Percentiles rank a stretch among this genome's conserved stretches.
These are phyloP conservation scores for Teunomyces atbi DNA, from an alignment of 805 yeast genomes.

Conservation along the genomic window DNA sequence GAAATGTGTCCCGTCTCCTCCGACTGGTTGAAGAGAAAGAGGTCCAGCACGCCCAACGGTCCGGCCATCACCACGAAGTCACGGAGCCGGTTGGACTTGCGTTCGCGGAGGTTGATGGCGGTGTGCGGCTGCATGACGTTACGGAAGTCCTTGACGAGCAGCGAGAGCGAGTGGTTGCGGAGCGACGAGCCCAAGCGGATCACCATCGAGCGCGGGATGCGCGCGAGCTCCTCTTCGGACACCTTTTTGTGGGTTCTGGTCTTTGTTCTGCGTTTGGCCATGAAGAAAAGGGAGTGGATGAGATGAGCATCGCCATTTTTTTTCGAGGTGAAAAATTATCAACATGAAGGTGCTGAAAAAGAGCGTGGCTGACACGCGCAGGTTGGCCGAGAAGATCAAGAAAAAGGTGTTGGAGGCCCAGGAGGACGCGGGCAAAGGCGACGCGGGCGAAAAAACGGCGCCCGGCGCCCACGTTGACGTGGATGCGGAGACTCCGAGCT, in stretches of 20 bases:
- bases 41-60: slow-evolving; percentile 87
- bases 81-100: slow-evolving; percentile 81
- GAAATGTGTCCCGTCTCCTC: slow-evolving; percentile 76
- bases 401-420: slow-evolving; percentile 5
- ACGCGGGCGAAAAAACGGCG: neutral
- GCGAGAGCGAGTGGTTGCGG: slow-evolving; percentile 77
- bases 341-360: slow-evolving; percentile 8
- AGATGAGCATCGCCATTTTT: neutral
- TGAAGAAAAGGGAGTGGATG: slow-evolving; percentile 10
- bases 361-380: slow-evolving; percentile 32
- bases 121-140: slow-evolving; percentile 95
- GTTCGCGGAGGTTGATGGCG: slow-evolving; percentile 81
- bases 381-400: slow-evolving; percentile 57
- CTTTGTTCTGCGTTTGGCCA: slow-evolving; percentile 53
- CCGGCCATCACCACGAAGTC: slow-evolving; percentile 99
- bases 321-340: neutral
- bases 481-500: too few relatives aligned
- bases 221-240: slow-evolving; percentile 63
- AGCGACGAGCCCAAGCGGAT: slow-evolving; percentile 76
- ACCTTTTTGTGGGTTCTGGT: slow-evolving; percentile 80
- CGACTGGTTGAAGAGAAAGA: slow-evolving; percentile 82
- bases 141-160: slow-evolving; percentile 84
- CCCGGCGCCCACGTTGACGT: too few relatives aligned
- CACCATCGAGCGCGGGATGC: slow-evolving; percentile 92
- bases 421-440: slow-evolving; percentile 11